Conservation (phyloP, 768 basidiomycete genomes). For the Tylopilus felleus region DNA sequence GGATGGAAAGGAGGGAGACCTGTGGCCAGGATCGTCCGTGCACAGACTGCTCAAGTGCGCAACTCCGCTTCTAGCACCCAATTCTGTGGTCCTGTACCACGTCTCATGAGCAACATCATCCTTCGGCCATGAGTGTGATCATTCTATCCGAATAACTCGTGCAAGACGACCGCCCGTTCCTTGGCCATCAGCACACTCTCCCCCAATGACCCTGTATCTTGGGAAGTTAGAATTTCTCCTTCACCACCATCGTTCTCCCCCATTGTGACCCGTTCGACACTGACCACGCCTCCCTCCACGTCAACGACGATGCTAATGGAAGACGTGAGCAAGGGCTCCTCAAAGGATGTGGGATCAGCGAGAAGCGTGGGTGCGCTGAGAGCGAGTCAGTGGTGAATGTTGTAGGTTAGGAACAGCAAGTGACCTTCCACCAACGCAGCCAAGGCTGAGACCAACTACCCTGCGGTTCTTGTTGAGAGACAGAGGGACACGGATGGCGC, state of each 20-base stretch:
- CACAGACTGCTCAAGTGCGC: not conserved
- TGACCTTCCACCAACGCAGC: slow-evolving; percentile 24
- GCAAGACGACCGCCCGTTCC: slow-evolving; percentile 21
- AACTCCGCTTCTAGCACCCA: not conserved
- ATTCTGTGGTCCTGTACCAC: not conserved
- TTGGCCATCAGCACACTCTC: slow-evolving; percentile 19
- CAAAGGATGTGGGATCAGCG: slow-evolving; percentile 86
- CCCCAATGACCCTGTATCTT: slow-evolving; percentile 11
- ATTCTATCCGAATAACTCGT: slow-evolving; percentile 20
- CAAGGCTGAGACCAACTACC: slow-evolving; percentile 24
- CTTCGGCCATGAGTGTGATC: not conserved
- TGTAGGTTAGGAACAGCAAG: not conserved
- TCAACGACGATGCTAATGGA: slow-evolving; percentile 62
- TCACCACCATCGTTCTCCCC: slow-evolving; percentile 21
- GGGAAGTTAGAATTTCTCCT: not conserved
- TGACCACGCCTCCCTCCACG: slow-evolving; percentile 24
- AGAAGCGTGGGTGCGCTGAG: slow-evolving; percentile 48
- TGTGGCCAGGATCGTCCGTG: not conserved
- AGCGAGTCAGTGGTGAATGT: not conserved
- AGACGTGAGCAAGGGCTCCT: slow-evolving; percentile 81
- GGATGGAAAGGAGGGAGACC: not conserved
- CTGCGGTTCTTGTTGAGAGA: slow-evolving; percentile 32
- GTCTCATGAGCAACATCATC: not conserved
- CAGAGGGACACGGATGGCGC: slow-evolving; percentile 44
- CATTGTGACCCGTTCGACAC: slow-evolving; percentile 22